Percentiles rank a stretch among this genome's conserved stretches.
Evolutionary conservation across 345 rosid species (phyloP).

Genomic region (Rhizophora mangle): DNA sequence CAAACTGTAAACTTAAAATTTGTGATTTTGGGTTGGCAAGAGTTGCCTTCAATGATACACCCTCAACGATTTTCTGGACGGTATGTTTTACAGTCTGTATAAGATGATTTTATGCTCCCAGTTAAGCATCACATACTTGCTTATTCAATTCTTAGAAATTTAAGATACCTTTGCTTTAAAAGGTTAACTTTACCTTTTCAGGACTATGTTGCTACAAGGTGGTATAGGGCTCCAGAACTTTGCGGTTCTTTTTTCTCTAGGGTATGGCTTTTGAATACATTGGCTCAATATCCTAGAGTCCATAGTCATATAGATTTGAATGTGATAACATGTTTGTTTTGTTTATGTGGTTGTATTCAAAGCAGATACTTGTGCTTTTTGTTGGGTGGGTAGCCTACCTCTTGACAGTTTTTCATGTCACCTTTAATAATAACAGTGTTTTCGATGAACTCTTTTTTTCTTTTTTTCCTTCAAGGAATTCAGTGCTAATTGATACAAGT

Average conservation of each 20-base stretch:
- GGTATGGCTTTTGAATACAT: slow-evolving; percentile 38
- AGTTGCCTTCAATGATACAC: slow-evolving; percentile 90
- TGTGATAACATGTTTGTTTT: neutral
- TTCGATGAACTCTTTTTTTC: neutral
- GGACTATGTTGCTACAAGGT: slow-evolving; percentile 98
- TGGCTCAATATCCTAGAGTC: neutral
- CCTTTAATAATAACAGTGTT: too few species aligned
- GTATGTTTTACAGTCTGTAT: slow-evolving; percentile 34
- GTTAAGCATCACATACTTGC: neutral
- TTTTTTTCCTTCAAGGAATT: neutral
- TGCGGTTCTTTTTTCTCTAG: slow-evolving; percentile 98
- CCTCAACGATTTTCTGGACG: slow-evolving; percentile 88
- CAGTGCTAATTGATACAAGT: neutral
- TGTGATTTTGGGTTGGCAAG: slow-evolving; percentile 97
- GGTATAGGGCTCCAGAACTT: slow-evolving; percentile 99
- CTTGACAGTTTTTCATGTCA: too few species aligned
- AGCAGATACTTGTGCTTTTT: neutral
- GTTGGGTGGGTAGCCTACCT: neutral
- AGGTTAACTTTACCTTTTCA: slow-evolving; percentile 27
- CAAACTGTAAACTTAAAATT: slow-evolving; percentile 93
- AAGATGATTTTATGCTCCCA: neutral
- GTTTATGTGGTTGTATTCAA: neutral
- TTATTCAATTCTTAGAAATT: neutral
- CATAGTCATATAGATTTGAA: neutral
- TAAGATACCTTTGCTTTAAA: slow-evolving; percentile 15